Evolutionary conservation across 2,329 filamentous ascomycete genomes (phyloP), one percentile per base, ranked within the genome.

Genomic region (Aphanocladium album): DNA sequence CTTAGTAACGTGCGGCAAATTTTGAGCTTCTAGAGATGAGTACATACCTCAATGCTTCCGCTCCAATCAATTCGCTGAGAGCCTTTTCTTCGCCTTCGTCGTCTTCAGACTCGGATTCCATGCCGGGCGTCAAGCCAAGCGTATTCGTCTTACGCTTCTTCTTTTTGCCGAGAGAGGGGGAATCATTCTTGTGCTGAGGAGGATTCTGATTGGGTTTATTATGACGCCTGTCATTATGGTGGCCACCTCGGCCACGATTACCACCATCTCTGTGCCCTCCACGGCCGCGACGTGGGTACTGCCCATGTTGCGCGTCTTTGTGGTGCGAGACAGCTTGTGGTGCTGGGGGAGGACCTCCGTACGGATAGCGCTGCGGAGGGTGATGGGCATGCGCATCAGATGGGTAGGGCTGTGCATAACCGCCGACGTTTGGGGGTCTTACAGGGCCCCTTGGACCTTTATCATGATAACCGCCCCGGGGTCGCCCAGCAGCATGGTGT

Each of bases 101-200:
- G 52, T 89, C 87, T 60, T 89, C 87, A 4, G 82, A 80, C 63
- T 85, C 84, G 54, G 81, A 86, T 56, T 84, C 82, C 66, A 85
- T 82, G 30, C 83, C 84, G 17, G 88, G 87, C 9, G 87, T 89
- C 53, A 93, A 78, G 37, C 89, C 89, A 25, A 92, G 80, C 1
- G 86, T 87, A 66, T 89, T 89, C 43, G 84, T 85, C 76, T 86
- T 88, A 61, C 86, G 83, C 77, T 88, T 89, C 79, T 89, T 90
- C 72, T 87, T 88, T 72, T 87, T 88, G 62, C 78, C 79, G 25
- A 77, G 76, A 67, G 80, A 74, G 53, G 79, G 74, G 52, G 77
- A 74, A 61, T 81, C 76, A 43, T 66, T 66, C 35, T 69, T 67
- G 19, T 67, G 59, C 27, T 72, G 57, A 14, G 60, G 45, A 30